Conservation (phyloP, 148 eudicot genomes). For the Oxyria digyna region DNA sequence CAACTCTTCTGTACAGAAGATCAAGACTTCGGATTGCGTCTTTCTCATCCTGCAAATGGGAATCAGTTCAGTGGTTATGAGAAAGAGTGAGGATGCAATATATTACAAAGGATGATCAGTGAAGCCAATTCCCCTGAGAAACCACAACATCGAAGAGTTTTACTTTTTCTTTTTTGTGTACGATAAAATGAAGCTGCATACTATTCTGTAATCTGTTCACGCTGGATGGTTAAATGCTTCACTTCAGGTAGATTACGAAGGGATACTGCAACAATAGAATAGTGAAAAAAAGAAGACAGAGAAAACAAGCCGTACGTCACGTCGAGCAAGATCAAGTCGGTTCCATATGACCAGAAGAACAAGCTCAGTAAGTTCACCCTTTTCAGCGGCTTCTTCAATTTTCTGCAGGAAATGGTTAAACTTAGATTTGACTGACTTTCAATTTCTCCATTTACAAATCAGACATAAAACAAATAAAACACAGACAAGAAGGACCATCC, state of each 20-base stretch:
- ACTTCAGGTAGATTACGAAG: neutral
- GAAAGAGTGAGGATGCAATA: neutral
- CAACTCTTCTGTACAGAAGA: slow-evolving; percentile 91
- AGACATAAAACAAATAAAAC: neutral
- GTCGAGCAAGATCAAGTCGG: slow-evolving; percentile 98
- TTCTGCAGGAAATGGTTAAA: slow-evolving; percentile 34
- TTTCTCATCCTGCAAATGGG: slow-evolving; percentile 66
- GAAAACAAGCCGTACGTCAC: slow-evolving; percentile 51
- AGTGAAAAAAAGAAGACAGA: neutral
- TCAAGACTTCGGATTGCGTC: slow-evolving; percentile 95
- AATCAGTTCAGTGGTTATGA: neutral
- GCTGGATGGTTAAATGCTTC: neutral
- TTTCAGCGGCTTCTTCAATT: slow-evolving; percentile 97
- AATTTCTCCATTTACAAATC: neutral
- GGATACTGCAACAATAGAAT: neutral
- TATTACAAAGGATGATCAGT: neutral
- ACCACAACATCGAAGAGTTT: neutral
- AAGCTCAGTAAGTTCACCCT: slow-evolving; percentile 82
- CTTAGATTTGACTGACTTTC: neutral
- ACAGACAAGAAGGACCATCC: no score
- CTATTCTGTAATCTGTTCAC: neutral
- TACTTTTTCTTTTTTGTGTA: neutral
- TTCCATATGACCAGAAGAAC: slow-evolving; percentile 94
- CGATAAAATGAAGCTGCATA: neutral
- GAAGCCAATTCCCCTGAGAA: neutral